A percentile compares a stretch with the other conserved stretches of the same genome.
phyloP scores from a whole-genome alignment of 331 rosid species.

The Acacia pycnantha region DNA sequence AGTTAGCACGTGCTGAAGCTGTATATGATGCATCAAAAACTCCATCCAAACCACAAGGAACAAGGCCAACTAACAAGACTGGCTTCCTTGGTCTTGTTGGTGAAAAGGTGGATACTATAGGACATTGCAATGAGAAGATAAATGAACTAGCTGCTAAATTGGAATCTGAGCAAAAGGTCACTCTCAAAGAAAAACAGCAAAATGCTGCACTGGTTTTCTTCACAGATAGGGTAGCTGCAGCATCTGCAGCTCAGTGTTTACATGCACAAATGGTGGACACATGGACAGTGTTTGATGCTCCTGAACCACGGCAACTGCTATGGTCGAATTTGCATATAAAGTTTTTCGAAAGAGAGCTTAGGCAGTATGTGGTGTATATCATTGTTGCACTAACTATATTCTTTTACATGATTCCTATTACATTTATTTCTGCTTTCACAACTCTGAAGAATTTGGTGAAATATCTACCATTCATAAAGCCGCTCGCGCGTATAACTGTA shows the following conservation, averaged over 20 bases:
- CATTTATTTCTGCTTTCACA: conserved; percentile 67
- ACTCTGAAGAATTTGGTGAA: conserved; percentile 67
- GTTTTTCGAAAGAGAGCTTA: conserved; percentile 52
- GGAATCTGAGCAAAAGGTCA: conserved; percentile 78
- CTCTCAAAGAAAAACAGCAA: conserved; percentile 87
- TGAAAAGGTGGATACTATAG: conserved; percentile 77
- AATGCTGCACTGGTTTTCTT: conserved; percentile 77
- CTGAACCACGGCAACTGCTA: conserved; percentile 71
- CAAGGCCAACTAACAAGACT: conserved; percentile 68
- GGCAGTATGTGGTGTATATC: conserved; percentile 69
- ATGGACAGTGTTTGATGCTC: conserved; percentile 73
- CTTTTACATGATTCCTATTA: conserved; percentile 80
- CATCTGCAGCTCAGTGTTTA: conserved; percentile 85
- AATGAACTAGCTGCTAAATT: conserved; percentile 51
- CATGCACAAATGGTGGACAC: conserved; percentile 73
- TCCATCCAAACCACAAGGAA: conserved; percentile 70
- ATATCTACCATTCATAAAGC: conserved; percentile 68
- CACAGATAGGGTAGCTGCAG: conserved; percentile 67
- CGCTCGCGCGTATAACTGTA: conserved; percentile 33
- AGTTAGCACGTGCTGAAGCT: conserved; percentile 77
- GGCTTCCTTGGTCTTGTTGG: conserved; percentile 84
- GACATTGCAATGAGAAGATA: conserved; percentile 59
- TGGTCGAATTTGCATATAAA: conserved; percentile 80
- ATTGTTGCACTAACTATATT: conserved; percentile 66
- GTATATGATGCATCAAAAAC: conserved; percentile 52